phyloP scores from a whole-genome alignment of 1,139 yeast genomes.

The Entelexis sorbosivorans region DNA sequence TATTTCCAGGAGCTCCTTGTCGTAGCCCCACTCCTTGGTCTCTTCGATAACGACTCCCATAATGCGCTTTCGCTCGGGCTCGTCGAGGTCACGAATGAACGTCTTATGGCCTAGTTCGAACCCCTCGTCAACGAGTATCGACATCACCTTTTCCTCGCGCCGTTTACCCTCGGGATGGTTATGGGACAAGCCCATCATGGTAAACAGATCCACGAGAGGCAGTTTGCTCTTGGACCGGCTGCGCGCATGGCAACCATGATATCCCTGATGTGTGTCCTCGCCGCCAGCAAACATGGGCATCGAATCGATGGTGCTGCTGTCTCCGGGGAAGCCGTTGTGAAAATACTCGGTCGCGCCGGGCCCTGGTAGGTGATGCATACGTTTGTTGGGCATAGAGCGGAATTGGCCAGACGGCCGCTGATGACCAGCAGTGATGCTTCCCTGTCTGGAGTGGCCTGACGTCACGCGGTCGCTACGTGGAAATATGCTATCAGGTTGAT shows the following conservation, averaged over 20 bases:
- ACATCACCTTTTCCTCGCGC: conserved; percentile 52
- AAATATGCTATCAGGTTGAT: not conserved
- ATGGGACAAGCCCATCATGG: conserved; percentile 42
- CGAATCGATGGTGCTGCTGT: not conserved
- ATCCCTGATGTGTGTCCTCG: not conserved
- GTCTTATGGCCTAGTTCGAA: conserved; percentile 66
- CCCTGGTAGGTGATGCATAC: not conserved
- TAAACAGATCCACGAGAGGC: conserved; percentile 46
- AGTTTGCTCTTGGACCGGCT: conserved; percentile 41
- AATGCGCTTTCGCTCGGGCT: conserved; percentile 40
- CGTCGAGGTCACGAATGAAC: conserved; percentile 68
- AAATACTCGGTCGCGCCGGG: not conserved
- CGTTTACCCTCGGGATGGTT: conserved; percentile 44
- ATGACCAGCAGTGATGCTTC: not conserved
- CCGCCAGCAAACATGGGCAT: not conserved
- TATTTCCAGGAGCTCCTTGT: conserved; percentile 49
- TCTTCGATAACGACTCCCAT: conserved; percentile 41
- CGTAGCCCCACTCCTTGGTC: conserved; percentile 43
- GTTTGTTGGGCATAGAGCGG: not conserved
- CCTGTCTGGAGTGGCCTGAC: not conserved
- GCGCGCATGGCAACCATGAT: not conserved
- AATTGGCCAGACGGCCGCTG: not conserved
- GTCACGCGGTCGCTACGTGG: not conserved
- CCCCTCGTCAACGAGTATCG: conserved; percentile 48
- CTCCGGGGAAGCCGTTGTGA: not conserved